These are phyloP conservation scores for Plasmodium adleri DNA, from an alignment of 169 alveolate species.

Conservation along the genomic window DNA sequence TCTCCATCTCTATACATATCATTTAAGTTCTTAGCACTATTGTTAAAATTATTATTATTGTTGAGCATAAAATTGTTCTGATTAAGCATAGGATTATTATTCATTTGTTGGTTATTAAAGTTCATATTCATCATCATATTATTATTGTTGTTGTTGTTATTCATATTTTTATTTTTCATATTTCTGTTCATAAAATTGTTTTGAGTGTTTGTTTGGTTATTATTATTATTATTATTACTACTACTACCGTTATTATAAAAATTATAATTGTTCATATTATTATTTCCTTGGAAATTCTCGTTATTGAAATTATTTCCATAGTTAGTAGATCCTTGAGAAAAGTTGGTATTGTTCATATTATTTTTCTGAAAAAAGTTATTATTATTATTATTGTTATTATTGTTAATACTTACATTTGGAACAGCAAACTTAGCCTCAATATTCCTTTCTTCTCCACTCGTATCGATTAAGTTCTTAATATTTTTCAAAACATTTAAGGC, in stretches of 20 bases:
- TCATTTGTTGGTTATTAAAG: neutral
- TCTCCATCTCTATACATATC: conserved; percentile 14
- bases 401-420: conserved; percentile 54
- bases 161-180: conserved; percentile 43
- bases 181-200: conserved; percentile 30
- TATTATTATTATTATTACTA: conserved; percentile 4
- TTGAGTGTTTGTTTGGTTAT: neutral
- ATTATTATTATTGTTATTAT: conserved; percentile 7
- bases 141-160: neutral
- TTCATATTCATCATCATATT: neutral
- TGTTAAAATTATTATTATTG: conserved; percentile 1
- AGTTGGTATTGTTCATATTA: conserved; percentile 9
- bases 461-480: conserved; percentile 43
- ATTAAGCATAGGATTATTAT: conserved; percentile 15
- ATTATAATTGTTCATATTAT: conserved; percentile 36
- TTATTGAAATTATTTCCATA: conserved; percentile 1
- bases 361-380: neutral
- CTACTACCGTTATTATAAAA: conserved; percentile 13
- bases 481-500: conserved; percentile 68
- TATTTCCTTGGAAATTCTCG: neutral
- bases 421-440: conserved; percentile 73
- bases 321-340: conserved; percentile 21
- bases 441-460: conserved; percentile 43
- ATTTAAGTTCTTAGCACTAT: neutral
- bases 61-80: conserved; percentile 26